Evolutionary conservation across 441 rosid species (phyloP).

Genomic region (Euphorbia celastroides): DNA sequence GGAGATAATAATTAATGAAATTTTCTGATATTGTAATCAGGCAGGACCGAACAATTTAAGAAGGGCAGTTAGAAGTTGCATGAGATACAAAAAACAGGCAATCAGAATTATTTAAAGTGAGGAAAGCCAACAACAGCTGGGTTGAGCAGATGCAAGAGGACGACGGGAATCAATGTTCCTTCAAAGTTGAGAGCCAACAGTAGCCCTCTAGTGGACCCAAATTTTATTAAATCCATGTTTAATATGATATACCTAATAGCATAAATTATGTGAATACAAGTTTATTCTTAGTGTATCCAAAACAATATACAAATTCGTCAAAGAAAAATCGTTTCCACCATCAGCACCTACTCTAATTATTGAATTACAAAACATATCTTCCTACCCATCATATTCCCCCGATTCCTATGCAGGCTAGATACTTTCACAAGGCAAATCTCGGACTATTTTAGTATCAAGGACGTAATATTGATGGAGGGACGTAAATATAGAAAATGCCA

Average conservation of each 20-base stretch:
- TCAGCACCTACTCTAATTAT: constrained; percentile 25
- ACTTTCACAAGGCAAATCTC: background rate
- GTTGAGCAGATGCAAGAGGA: constrained; percentile 4
- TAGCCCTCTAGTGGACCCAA: constrained; percentile 22
- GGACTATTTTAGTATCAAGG: background rate
- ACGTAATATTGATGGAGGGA: constrained; percentile 8
- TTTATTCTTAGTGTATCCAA: constrained; percentile 15
- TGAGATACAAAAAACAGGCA: background rate
- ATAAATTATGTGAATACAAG: constrained; percentile 14
- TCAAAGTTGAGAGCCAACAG: constrained; percentile 18
- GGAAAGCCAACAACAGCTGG: constrained; percentile 18
- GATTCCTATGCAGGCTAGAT: constrained; percentile 1
- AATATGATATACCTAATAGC: constrained; percentile 16
- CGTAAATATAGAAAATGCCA: constrained; percentile 5
- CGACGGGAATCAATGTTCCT: constrained; percentile 21
- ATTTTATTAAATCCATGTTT: constrained; percentile 16
- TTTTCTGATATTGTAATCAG: too few species aligned
- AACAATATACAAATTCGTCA: constrained; percentile 1
- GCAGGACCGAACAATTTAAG: background rate
- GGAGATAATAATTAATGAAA: too few species aligned
- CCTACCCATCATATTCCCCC: background rate
- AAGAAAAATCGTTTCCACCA: constrained; percentile 25
- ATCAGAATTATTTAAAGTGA: constrained; percentile 1
- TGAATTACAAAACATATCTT: background rate
- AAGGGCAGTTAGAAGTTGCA: constrained; percentile 1